Base-by-base conservation (phyloP, 169 alveolate species). In the Babesia divergens region DNA sequence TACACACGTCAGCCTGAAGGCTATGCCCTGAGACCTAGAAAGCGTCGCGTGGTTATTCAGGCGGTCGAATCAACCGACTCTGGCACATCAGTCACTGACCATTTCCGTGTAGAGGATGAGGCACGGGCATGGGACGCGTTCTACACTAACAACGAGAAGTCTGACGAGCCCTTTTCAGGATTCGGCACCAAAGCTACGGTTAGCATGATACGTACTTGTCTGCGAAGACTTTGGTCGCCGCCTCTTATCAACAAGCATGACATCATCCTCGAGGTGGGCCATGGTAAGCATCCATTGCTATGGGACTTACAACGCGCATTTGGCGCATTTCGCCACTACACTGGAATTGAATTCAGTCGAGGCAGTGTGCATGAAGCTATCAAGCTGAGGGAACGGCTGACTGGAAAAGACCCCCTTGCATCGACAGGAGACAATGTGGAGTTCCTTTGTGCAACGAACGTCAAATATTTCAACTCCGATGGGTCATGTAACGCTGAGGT, bases 261-360 rank as follows among this genome's bases (percentile, higher is more conserved):
- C 31, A 38, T 76, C 14, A 59, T 87, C 24, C 58, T 87, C 59
- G 92, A 87, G 49, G 75, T 87, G 34, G 92, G 92, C 29, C 92
- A 87, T 64, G 92, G 92, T 13, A 87, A 87, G 51, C 90, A 82
- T 35, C 92, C 92, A 4, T 71, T 87, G 38, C 66, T 86, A 29
- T 83, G 86, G 64, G 91, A 87, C 50, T 50, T 87, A 52, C 32
- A 47, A 53, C 72, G 72, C 28, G 35, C 65, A 22, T 83, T 80
- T 38, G 38, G 40, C 6, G 16, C 38, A 20, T 56, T 52, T 31
- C 34, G 53, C 16, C 47, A 18, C 28, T 68, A 80, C 64, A 58
- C 38, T n/a, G 88, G 88, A 24, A 42, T 80, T 4, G 92, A 87
- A 62, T 87, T 87, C 74, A 83, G 91, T 37, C 71, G 75, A 0